These are phyloP conservation scores for Cicer judaicum DNA, from an alignment of 306 rosid genomes.

Conservation along the genomic window DNA sequence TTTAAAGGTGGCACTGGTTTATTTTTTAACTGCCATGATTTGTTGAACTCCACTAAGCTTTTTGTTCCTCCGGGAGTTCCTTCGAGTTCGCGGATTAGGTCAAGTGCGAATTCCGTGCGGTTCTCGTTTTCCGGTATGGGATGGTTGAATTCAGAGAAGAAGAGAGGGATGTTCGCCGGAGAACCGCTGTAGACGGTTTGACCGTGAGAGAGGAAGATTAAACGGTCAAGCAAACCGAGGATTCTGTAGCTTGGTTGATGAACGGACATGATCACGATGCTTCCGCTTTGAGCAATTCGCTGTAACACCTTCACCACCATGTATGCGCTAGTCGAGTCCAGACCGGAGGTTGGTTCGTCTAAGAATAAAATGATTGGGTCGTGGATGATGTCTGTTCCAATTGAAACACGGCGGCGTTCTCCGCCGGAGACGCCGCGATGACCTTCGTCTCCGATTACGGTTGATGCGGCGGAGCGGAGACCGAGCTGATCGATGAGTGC, in stretches of 20 bases:
- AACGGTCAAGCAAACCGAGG: conserved; percentile 64
- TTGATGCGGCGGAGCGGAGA: conserved; percentile 65
- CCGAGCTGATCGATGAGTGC: conserved; percentile 86
- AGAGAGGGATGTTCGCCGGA: conserved; percentile 54
- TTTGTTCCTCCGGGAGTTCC: conserved; percentile 66
- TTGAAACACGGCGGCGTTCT: conserved; percentile 85
- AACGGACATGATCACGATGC: conserved; percentile 79
- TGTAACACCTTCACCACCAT: conserved; percentile 92
- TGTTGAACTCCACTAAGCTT: conserved; percentile 76
- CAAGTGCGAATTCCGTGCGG: conserved; percentile 82
- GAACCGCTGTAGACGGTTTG: conserved; percentile 79
- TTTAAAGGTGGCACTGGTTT: not conserved
- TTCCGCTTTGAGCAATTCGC: conserved; percentile 84
- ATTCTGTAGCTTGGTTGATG: conserved; percentile 95
- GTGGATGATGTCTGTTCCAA: conserved; percentile 88
- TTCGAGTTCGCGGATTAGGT: conserved; percentile 79
- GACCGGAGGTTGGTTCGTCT: conserved; percentile 91
- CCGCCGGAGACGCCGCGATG: conserved; percentile 94
- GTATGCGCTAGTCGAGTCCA: conserved; percentile 90
- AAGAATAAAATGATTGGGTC: conserved; percentile 85
- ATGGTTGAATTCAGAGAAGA: conserved; percentile 71
- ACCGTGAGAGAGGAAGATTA: conserved; percentile 87
- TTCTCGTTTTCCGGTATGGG: conserved; percentile 87
- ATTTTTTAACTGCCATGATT: conserved; percentile 61
- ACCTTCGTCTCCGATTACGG: conserved; percentile 89